Conservation (phyloP, 2,329 filamentous ascomycete genomes). For the Pyricularia sp. region DNA sequence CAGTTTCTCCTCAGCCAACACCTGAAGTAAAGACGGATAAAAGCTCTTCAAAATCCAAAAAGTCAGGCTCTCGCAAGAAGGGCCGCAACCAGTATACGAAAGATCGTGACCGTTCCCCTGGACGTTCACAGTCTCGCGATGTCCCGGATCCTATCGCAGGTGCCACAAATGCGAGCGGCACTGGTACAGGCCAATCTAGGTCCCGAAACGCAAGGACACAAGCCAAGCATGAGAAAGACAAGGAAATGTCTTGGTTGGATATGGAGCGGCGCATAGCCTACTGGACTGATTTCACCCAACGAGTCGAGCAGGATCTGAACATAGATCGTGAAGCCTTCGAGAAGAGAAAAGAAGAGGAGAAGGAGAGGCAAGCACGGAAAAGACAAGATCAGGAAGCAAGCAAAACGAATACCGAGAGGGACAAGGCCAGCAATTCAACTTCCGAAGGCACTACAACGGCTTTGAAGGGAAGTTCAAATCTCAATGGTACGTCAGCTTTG, state of each 20-base stretch:
- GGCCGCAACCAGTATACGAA: constrained; percentile 75
- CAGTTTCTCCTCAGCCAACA: constrained; percentile 20
- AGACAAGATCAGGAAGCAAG: not conserved
- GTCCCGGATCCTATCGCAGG: constrained; percentile 24
- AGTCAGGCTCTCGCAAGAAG: constrained; percentile 52
- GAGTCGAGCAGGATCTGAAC: constrained; percentile 2
- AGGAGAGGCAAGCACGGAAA: not conserved
- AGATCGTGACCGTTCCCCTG: constrained; percentile 51
- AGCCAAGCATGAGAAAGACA: constrained; percentile 2
- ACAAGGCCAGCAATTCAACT: not conserved
- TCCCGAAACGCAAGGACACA: constrained; percentile 12
- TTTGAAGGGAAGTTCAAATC: not conserved
- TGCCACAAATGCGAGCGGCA: constrained; percentile 8
- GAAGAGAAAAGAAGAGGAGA: not conserved
- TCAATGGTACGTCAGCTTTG: not conserved
- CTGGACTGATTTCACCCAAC: constrained; percentile 3
- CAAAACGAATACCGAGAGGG: not conserved
- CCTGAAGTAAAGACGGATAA: constrained; percentile 30
- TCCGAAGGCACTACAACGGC: not conserved
- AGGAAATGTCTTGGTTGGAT: constrained; percentile 2
- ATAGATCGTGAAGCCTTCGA: not conserved
- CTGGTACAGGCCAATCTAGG: constrained; percentile 31
- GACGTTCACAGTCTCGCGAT: constrained; percentile 38
- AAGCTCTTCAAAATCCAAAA: constrained; percentile 44
- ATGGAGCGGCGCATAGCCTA: constrained; percentile 3